Base-by-base conservation (phyloP, 305 asterid genomes). In the Plantago coronopus region DNA sequence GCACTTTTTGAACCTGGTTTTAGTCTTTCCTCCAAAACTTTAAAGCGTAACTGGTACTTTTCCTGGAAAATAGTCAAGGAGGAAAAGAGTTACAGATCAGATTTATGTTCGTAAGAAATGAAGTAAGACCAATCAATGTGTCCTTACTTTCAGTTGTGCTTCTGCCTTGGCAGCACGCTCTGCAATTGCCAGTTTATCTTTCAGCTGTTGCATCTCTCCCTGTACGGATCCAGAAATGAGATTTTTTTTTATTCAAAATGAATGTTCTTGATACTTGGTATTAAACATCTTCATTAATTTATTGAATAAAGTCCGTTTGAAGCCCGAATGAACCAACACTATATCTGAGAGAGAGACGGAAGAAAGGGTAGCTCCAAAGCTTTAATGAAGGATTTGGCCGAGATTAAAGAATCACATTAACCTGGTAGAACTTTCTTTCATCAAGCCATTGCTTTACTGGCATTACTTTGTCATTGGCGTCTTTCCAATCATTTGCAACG, bases 381-480 rank as follows among this genome's bases (percentile, higher is more conserved):
- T n/a, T n/a, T 18, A 7, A 13, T 22, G 40, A 54, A 54, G 19
- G 2, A 5, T n/a, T 18, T 12, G 48, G 23, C 1, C 37, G 9
- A 19, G n/a, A 5, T 7, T n/a, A 4, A 34, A 69, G 46, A 17
- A 16, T 20, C 19, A 12, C 3, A 20, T 72, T 48, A 63, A 80
- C 98, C 95, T 91, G 96, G 65, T 72, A 82, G 69, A 76, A 77
- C 67, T 85, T 91, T 81, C 98, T 78, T 78, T 91, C 98, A 77
- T 91, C 98, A 66, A 91, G 95, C 96, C 98, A 91, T 67, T 88
- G 96, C 72, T 86, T 91, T 64, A 91, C 96, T n/a, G 97, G 98
- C 98, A 88, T 91, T 57, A 91, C 98, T 88, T 88, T 91, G 78
- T 91, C 95, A 59, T 63, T 82, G 50, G 91, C 86, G 76, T 91